Base-by-base conservation (phyloP, 768 basidiomycete species). In the Chalciporus sphaerocephalus region DNA sequence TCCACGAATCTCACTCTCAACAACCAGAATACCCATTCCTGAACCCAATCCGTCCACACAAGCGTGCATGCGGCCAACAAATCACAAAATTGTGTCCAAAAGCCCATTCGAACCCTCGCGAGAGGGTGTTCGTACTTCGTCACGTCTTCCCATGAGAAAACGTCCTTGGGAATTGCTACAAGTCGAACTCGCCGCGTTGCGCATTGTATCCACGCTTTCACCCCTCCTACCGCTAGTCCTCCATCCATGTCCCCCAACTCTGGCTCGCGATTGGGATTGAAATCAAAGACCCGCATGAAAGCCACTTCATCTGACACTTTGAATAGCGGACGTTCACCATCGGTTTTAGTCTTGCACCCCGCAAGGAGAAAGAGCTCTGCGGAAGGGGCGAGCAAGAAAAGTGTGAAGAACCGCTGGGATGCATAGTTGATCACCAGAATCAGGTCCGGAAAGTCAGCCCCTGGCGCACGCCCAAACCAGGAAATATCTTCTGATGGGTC, bases 381-480 rank as follows among this genome's bases (percentile, higher is more conserved):
- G 1, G 77, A 79, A 6, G 71, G 74, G 11, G 67, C 55, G 42
- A 68, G 58, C 13, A 78, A 62, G 28, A 81, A 57, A 20, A 71
- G 59, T 18, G 73, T 73, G 58, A 79, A 80, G 52, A 81, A 61
- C 12, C 69, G 67, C 2, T 74, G 66, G 1, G 76, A 68, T 13
- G 72, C 69, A 52, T 77, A 74, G 8, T 62, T 61, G 37, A 79
- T 69, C 1, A 57, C 64, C n/a, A 78, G 54, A 10, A 25, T 42
- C 16, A 27, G 38, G n/a, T n/a, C n/a, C 18, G 12, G 15, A 18
- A 24, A 28, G 15, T 15, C 6, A 15, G 24, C 6, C 33, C 18
- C n/a, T 6, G 20, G 10, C 9, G n/a, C n/a, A n/a, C n/a, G n/a
- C n/a, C n/a, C n/a, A n/a, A 33, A 22, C 44, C 16, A 39, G 8